Evolutionary conservation across 2,329 filamentous ascomycete species (phyloP).

Genomic region (Penicillium sp.): DNA sequence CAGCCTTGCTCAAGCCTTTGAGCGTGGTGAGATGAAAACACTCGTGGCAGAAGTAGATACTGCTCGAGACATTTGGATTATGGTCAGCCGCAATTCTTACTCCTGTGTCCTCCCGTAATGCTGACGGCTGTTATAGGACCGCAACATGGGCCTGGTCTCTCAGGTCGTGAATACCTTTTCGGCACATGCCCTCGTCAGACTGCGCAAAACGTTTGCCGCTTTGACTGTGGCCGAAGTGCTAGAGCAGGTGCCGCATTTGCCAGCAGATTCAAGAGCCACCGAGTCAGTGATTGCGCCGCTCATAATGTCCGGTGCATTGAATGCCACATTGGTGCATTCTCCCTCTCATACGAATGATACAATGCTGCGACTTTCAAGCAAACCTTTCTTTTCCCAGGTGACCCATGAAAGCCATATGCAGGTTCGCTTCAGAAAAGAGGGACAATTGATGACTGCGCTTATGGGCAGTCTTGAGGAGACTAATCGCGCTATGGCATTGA

Average conservation of each 20-base stretch:
- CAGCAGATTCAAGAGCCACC: constrained; percentile 25
- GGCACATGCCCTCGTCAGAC: constrained; percentile 69
- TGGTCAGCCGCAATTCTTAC: constrained; percentile 40
- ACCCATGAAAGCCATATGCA: constrained; percentile 37
- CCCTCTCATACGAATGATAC: constrained; percentile 38
- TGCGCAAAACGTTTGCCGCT: constrained; percentile 70
- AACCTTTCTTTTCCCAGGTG: constrained; percentile 31
- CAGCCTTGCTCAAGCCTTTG: constrained; percentile 67
- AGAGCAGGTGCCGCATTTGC: constrained; percentile 31
- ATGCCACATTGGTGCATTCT: constrained; percentile 50
- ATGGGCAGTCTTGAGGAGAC: constrained; percentile 53
- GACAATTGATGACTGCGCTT: constrained; percentile 50
- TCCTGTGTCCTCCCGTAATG: not conserved
- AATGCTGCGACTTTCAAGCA: constrained; percentile 55
- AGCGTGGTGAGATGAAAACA: constrained; percentile 55
- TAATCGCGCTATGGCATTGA: constrained; percentile 56
- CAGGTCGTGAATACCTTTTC: constrained; percentile 71
- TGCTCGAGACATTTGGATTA: constrained; percentile 60
- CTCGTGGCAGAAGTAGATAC: constrained; percentile 64
- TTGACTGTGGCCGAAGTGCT: constrained; percentile 54
- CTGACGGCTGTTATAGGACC: constrained; percentile 52
- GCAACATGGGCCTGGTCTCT: constrained; percentile 67
- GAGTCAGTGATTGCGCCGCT: constrained; percentile 43
- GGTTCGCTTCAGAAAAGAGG: constrained; percentile 50
- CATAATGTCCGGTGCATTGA: constrained; percentile 51